These are phyloP conservation scores for Craspedostauros australis DNA, from an alignment of 108 stramenopile genomes.

Conservation along the genomic window DNA sequence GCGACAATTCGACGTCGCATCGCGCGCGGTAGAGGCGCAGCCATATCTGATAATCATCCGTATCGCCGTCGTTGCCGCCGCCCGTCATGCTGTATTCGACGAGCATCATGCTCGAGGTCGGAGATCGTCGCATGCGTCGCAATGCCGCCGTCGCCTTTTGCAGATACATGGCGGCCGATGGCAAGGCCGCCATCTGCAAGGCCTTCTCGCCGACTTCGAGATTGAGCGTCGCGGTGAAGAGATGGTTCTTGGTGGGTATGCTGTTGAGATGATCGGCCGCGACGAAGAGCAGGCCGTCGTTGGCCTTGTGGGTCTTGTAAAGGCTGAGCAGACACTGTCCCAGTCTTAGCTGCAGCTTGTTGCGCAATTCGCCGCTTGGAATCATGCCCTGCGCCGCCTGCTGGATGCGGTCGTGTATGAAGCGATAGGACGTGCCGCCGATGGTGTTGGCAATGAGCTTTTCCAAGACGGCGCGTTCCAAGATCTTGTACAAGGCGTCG, in stretches of 20 bases:
- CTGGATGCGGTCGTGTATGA: slow-evolving; percentile 50
- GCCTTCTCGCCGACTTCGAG: slow-evolving; percentile 24
- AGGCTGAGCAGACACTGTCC: slow-evolving; percentile 36
- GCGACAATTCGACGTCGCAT: slow-evolving; percentile 13
- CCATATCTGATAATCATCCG: slow-evolving; percentile 30
- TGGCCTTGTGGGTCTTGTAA: no score
- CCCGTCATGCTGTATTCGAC: no score
- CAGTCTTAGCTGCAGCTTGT: slow-evolving; percentile 31
- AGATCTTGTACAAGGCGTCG: slow-evolving; percentile 6
- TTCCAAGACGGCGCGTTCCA: slow-evolving; percentile 21
- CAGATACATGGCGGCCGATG: slow-evolving; percentile 23
- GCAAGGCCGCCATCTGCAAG: slow-evolving; percentile 9
- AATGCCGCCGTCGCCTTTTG: slow-evolving; percentile 10
- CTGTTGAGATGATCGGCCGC: slow-evolving; percentile 27
- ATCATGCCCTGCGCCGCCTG: slow-evolving; percentile 42
- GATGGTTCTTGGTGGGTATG: slow-evolving; percentile 5
- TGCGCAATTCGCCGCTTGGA: slow-evolving; percentile 18
- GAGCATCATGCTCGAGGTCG: no score
- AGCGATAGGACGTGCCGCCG: slow-evolving; percentile 22
- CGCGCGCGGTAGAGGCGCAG: slow-evolving; percentile 14
- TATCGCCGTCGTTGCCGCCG: no score
- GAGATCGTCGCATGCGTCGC: no score
- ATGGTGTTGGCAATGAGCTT: slow-evolving; percentile 10
- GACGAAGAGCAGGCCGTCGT: slow-evolving; percentile 33
- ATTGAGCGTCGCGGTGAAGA: no score